Evolutionary conservation across 371 early-diverging fungal species (phyloP), one percentile per base, ranked within the genome.

Genomic region (Rhizopus sp.): DNA sequence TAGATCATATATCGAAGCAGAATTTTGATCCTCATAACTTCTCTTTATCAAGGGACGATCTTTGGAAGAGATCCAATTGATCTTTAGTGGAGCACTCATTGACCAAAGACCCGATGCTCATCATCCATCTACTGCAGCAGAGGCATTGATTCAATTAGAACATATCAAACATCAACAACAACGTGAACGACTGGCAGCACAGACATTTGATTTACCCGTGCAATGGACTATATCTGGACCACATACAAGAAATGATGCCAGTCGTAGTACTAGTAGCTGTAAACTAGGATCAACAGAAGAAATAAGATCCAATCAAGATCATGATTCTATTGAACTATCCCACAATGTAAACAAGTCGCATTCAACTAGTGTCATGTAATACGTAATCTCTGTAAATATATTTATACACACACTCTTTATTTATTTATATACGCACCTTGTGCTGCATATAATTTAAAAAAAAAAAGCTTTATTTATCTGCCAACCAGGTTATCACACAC

Each of bases 101-200:
- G 78, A 78, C 50, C 59, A 75, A 50, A 49, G 64, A 12, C 63
- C 75, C 9, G 72, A 72, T n/a, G 78, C 75, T 13, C 78, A 78
- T 53, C 78, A 78, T 55, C 78, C 78, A 15, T 65, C 73, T 7
- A 78, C 78, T 6, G 78, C 78, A 35, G 75, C 75, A n/a, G 75
- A 75, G 50, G 77, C 77, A 5, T 40, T 70, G 1, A 38, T 63
- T 6, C 60, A 63, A 48, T 35, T 70, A 40, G 70, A 70, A 44
- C 63, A 66, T 13, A 60, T 70, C 13, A 60, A 60, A 34, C 61
- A 60, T 40, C 34, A 51, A 34, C 41, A 65, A 39, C 57, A 59
- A 46, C 59, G 59, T 15, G 39, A 59, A 31, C 53, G 31, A 33
- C 32, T 59, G n/a, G 50, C 51, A 16, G n/a, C 16, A n/a, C 40